Evolutionary conservation across 2,329 filamentous ascomycete species (phyloP).

Genomic region (Pseudogymnoascus sp.): DNA sequence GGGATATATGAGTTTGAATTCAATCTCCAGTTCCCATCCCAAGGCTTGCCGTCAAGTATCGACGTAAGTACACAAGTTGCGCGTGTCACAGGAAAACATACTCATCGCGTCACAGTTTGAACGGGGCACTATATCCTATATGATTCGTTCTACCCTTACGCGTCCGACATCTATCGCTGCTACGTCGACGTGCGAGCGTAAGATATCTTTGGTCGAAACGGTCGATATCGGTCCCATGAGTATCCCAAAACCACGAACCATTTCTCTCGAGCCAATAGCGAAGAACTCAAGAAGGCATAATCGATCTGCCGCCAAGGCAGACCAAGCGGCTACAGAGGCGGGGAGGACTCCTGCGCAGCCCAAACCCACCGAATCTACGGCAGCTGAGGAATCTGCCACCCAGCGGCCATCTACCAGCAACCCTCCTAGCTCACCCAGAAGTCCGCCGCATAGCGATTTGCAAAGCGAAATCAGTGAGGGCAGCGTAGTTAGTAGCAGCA

Average conservation of each 20-base stretch:
- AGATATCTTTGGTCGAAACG: conserved; percentile 68
- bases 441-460: conserved; percentile 42
- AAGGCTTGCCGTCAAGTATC: conserved; percentile 78
- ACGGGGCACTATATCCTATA: conserved; percentile 83
- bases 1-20: conserved; percentile 75
- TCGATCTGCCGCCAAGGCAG: conserved; percentile 25
- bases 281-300: conserved; percentile 57
- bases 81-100: not conserved
- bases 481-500: conserved; percentile 38
- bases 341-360: not conserved
- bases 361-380: conserved; percentile 17
- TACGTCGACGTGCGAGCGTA: conserved; percentile 69
- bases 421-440: conserved; percentile 37
- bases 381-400: conserved; percentile 27
- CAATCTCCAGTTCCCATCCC: conserved; percentile 59
- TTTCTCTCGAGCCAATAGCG: conserved; percentile 82
- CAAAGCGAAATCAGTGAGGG: conserved; percentile 64
- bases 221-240: conserved; percentile 74
- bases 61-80: conserved; percentile 55
- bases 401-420: conserved; percentile 29
- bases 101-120: conserved; percentile 60
- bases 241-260: conserved; percentile 68
- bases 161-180: conserved; percentile 79
- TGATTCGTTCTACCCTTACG: conserved; percentile 82
- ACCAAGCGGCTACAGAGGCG: conserved; percentile 16